Conservation (phyloP, 371 early-diverging fungal species). For the Cokeromyces recurvatus region DNA sequence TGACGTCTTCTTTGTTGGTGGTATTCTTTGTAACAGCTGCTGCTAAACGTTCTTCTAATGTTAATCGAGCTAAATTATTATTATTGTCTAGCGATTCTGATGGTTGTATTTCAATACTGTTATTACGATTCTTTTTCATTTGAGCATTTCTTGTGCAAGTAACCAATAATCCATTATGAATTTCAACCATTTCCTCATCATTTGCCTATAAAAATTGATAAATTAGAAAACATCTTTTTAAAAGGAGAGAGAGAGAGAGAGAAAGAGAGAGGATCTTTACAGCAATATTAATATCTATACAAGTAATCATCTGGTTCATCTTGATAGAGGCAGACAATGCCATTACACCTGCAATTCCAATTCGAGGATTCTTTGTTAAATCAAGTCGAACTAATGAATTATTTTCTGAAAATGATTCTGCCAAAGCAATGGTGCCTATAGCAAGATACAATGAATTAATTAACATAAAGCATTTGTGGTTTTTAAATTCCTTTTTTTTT, state of each 20-base stretch:
- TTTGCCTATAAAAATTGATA: constrained; percentile 42
- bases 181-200: constrained; percentile 60
- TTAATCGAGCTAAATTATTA: constrained; percentile 18
- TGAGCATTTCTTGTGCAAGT: constrained; percentile 68
- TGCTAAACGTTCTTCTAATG: constrained; percentile 38
- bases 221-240: neutral
- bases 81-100: too few relatives aligned
- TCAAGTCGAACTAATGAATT: constrained; percentile 61
- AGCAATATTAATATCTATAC: constrained; percentile 69
- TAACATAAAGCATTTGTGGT: neutral
- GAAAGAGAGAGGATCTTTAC: too few relatives aligned
- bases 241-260: too few relatives aligned
- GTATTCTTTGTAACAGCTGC: constrained; percentile 15
- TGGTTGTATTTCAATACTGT: too few relatives aligned
- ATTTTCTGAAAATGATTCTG: constrained; percentile 79
- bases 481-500: neutral
- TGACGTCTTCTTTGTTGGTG: neutral
- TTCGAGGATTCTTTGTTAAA: constrained; percentile 65
- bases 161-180: constrained; percentile 65
- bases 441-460: neutral
- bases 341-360: constrained; percentile 76
- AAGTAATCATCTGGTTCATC: constrained; percentile 66
- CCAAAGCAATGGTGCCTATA: constrained; percentile 65
- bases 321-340: constrained; percentile 71
- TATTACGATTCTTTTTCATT: constrained; percentile 15